phyloP scores from a whole-genome alignment of 768 basidiomycete species.

The Rhodotorula babjevae region DNA sequence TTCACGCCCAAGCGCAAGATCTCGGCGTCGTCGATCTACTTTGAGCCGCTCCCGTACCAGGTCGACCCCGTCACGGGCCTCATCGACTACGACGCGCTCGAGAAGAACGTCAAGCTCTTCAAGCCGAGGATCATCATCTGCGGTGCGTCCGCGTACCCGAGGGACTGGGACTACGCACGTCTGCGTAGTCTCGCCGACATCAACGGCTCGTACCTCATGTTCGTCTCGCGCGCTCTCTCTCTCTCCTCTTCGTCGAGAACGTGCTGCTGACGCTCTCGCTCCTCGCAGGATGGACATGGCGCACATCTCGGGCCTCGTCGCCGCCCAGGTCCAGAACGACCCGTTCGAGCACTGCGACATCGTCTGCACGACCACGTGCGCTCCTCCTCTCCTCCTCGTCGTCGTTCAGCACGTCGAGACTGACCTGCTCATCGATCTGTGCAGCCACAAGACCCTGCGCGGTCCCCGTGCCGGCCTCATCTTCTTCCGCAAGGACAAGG shows the following conservation, averaged over 20 bases:
- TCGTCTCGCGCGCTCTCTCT: neutral
- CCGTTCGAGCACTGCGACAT: constrained; percentile 97
- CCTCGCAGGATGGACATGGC: constrained; percentile 71
- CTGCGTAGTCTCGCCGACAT: constrained; percentile 75
- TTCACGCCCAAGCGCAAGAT: constrained; percentile 92
- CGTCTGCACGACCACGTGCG: constrained; percentile 85
- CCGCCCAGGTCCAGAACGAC: constrained; percentile 79
- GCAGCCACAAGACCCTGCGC: constrained; percentile 87
- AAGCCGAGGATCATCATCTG: constrained; percentile 94
- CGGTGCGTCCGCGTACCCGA: constrained; percentile 96
- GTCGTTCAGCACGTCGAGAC: neutral
- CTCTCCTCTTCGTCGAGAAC: too few relatives aligned
- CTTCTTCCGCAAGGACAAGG: constrained; percentile 93
- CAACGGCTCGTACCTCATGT: constrained; percentile 86
- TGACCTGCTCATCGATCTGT: constrained; percentile 46
- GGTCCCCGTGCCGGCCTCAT: constrained; percentile 96
- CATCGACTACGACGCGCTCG: constrained; percentile 78
- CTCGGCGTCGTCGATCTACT: constrained; percentile 99
- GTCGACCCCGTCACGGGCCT: constrained; percentile 76
- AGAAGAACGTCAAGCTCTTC: constrained; percentile 84
- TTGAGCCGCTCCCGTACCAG: constrained; percentile 94
- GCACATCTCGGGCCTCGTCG: constrained; percentile 91
- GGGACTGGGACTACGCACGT: constrained; percentile 90
- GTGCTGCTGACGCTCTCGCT: neutral
- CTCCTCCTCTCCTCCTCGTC: neutral